A percentile compares a stretch with the other conserved stretches of the same genome.
phyloP scores from a whole-genome alignment of 176 grass and related monocot genomes.

The Musa troglodytarum region DNA sequence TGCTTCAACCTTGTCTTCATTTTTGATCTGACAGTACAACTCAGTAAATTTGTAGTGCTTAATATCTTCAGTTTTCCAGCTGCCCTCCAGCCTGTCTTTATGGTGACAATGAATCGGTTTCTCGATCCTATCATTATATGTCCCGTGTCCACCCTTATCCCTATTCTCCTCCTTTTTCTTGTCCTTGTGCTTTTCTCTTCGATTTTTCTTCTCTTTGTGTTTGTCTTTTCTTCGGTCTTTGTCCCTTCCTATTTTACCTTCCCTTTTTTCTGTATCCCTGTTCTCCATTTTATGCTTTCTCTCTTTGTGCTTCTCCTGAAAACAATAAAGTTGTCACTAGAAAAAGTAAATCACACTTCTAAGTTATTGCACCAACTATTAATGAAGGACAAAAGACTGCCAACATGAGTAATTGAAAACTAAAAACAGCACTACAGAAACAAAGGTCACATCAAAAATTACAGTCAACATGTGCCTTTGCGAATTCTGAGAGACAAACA shows the following conservation, averaged over 20 bases:
- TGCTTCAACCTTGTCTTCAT: not conserved
- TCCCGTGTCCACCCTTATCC: not conserved
- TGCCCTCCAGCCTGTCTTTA: not conserved
- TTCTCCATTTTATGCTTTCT: not conserved
- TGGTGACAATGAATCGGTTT: not conserved
- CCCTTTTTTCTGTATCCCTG: too few relatives aligned
- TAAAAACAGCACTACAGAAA: too few relatives aligned
- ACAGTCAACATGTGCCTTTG: too few relatives aligned
- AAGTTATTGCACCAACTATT: not conserved
- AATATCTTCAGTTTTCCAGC: not conserved
- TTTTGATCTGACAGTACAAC: not conserved
- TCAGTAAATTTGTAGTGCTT: not conserved
- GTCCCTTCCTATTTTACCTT: too few relatives aligned
- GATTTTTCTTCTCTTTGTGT: too few relatives aligned
- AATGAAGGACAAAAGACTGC: not conserved
- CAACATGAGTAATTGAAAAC: too few relatives aligned
- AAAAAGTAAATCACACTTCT: not conserved
- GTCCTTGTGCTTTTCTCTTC: not conserved
- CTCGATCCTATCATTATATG: not conserved
- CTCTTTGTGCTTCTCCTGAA: not conserved
- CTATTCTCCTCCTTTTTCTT: conserved; percentile 1
- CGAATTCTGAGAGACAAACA: too few relatives aligned
- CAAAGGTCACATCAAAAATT: too few relatives aligned
- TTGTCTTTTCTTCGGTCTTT: too few relatives aligned
- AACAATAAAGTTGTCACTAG: not conserved